These are phyloP conservation scores for Mycena crocata DNA, from an alignment of 768 basidiomycete genomes.

Conservation along the genomic window DNA sequence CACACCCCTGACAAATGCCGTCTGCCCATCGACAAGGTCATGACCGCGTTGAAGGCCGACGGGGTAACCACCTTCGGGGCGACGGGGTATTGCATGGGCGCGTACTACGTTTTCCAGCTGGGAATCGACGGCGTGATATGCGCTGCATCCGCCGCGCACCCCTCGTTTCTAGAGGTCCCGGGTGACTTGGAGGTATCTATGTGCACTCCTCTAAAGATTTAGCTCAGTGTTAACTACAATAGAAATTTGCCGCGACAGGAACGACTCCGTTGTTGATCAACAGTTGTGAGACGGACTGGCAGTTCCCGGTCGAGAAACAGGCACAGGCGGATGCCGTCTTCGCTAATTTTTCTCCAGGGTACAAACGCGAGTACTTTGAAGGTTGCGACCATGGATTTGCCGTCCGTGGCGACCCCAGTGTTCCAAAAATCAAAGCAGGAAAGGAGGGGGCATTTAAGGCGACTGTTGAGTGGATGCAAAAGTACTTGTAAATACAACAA, in stretches of 20 bases:
- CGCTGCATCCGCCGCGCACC: constrained; percentile 66
- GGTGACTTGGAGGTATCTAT: constrained; percentile 75
- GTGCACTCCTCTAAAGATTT: no score
- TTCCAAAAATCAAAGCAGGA: constrained; percentile 7
- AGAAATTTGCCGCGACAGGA: constrained; percentile 1
- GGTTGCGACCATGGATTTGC: constrained; percentile 17
- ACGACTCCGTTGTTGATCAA: constrained; percentile 7
- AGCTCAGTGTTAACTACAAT: no score
- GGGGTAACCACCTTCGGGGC: constrained; percentile 68
- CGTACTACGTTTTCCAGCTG: constrained; percentile 67
- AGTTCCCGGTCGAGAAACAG: constrained; percentile 3
- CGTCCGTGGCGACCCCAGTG: constrained; percentile 8
- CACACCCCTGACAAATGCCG: constrained; percentile 57
- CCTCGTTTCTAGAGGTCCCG: constrained; percentile 69
- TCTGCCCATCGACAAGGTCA: constrained; percentile 56
- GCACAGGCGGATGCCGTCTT: background rate
- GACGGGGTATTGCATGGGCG: constrained; percentile 78
- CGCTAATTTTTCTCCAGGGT: constrained; percentile 6
- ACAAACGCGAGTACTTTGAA: constrained; percentile 17
- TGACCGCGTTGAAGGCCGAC: constrained; percentile 7
- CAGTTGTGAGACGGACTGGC: background rate
- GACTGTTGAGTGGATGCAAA: constrained; percentile 7
- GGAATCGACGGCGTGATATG: constrained; percentile 65
- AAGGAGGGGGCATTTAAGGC: constrained; percentile 20
- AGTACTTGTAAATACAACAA: constrained; percentile 6